These are phyloP conservation scores for Russula dissimulans DNA, from an alignment of 768 basidiomycete species.

Conservation along the genomic window DNA sequence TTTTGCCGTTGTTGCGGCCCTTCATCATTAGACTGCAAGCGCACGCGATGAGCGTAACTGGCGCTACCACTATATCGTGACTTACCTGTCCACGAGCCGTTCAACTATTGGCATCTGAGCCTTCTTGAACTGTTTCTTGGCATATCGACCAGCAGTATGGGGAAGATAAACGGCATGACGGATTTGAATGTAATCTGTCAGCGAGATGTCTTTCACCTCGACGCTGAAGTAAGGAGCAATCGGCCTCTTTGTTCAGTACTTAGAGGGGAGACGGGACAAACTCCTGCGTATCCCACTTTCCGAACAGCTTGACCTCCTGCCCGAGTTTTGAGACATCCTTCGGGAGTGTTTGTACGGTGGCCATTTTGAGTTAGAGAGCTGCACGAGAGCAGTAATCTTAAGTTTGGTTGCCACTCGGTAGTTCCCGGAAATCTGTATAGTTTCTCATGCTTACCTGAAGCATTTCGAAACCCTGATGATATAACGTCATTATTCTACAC, in stretches of 20 bases:
- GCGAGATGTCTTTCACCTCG: constrained; percentile 98
- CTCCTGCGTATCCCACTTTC: constrained; percentile 98
- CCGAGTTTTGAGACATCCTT: constrained; percentile 75
- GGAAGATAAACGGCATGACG: constrained; percentile 95
- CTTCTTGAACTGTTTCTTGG: constrained; percentile 99
- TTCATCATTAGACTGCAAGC: constrained; percentile 93
- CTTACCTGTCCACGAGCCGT: constrained; percentile 93
- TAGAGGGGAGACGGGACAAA: constrained; percentile 36
- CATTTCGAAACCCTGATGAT: too few species aligned
- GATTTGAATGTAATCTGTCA: constrained; percentile 99
- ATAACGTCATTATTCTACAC: too few species aligned
- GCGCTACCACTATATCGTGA: background rate
- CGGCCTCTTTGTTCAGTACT: background rate
- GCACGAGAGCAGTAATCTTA: background rate
- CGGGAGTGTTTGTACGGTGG: constrained; percentile 65
- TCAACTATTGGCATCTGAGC: constrained; percentile 99
- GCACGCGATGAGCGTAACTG: background rate
- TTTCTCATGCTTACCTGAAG: background rate
- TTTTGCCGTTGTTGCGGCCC: constrained; percentile 99
- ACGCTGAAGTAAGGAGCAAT: constrained; percentile 43
- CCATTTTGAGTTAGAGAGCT: constrained; percentile 39
- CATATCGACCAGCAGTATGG: constrained; percentile 98
- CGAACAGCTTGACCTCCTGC: constrained; percentile 90
- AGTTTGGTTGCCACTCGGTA: constrained; percentile 12
- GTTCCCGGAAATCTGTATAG: constrained; percentile 5